phyloP scores from a whole-genome alignment of 495 filamentous ascomycete genomes.

The Xylaria grammica region DNA sequence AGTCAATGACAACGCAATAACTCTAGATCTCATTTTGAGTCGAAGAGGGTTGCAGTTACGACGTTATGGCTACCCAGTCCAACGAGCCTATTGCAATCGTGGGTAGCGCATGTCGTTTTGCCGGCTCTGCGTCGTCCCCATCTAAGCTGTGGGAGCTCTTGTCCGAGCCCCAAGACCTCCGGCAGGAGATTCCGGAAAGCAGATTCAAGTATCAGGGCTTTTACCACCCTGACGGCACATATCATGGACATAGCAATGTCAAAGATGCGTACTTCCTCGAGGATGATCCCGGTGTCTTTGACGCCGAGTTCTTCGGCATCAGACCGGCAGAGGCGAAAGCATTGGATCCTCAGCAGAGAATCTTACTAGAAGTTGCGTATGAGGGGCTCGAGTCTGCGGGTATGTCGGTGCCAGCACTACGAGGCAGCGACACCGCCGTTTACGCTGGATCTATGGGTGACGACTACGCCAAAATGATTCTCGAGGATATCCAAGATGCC shows the following conservation, averaged over 20 bases:
- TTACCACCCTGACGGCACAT: conserved; percentile 46
- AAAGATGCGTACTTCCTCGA: conserved; percentile 47
- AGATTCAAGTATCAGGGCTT: neutral
- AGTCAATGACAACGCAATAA: neutral
- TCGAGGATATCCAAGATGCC: conserved; percentile 28
- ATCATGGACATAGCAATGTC: conserved; percentile 15
- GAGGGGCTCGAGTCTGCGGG: conserved; percentile 59
- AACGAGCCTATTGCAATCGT: conserved; percentile 18
- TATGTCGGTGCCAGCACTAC: conserved; percentile 31
- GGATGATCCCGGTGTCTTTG: conserved; percentile 52
- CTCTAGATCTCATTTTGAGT: too few species aligned
- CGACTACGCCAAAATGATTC: conserved; percentile 43
- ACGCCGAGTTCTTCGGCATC: conserved; percentile 56
- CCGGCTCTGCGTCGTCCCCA: conserved; percentile 46
- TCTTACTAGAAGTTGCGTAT: conserved; percentile 56
- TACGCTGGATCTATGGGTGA: conserved; percentile 43
- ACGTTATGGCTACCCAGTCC: neutral
- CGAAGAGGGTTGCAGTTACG: neutral
- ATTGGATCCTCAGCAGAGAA: conserved; percentile 27
- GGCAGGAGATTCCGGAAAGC: neutral
- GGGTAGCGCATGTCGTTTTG: conserved; percentile 46
- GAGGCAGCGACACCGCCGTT: conserved; percentile 41
- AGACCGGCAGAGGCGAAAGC: conserved; percentile 48
- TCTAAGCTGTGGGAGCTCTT: conserved; percentile 20
- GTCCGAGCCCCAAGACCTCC: neutral